Evolutionary conservation across 176 grass and related monocot species (phyloP), one percentile per base, ranked within the genome.

Genomic region (Tuctoria greenei): DNA sequence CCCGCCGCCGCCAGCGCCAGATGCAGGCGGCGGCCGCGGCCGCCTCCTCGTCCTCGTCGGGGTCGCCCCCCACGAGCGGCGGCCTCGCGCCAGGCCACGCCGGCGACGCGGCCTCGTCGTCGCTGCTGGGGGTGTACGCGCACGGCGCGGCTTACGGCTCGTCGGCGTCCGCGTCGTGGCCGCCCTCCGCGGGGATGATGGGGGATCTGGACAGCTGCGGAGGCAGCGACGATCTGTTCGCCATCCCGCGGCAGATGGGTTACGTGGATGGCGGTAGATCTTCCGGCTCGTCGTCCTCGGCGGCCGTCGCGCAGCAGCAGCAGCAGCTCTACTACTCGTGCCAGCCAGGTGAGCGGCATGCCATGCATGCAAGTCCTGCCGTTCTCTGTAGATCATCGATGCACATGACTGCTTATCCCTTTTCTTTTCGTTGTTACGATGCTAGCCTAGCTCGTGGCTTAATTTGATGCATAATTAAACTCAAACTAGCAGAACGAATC

Each of bases 1-100:
- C 91, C 0, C 90, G 95, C 44, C 88, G 95, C 1, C 95, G 91
- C 57, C 94, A 97, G 71, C 88, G 94, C n/a, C 94, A 93, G 81
- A 71, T 91, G 17, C 91, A 89, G 42, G 71, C 72, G 0, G 28
- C 46, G 7, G 60, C 66, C 0, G 50, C 77, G 0, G 59, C 67
- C 0, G 80, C 58, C 8, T 79, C 80, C 2, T 79, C 80, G 0
- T 81, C 79, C 36, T 79, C 79, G 0, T 74, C 80, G 0, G 86
- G 79, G 0, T 86, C 84, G 24, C 77, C 40, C 1, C 72, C 76
- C 0, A 16, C 64, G 12, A 42, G 50, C 31, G 39, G 65, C 18
- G 43, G 20, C 39, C 38, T 56, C 37, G 67, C 37, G 52, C 68
- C 74, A 10, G 85, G 79, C 17, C 58, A 72, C 42, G 65, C 23